phyloP scores from a whole-genome alignment of 2,329 filamentous ascomycete genomes.

The Fusarium transvaalense region DNA sequence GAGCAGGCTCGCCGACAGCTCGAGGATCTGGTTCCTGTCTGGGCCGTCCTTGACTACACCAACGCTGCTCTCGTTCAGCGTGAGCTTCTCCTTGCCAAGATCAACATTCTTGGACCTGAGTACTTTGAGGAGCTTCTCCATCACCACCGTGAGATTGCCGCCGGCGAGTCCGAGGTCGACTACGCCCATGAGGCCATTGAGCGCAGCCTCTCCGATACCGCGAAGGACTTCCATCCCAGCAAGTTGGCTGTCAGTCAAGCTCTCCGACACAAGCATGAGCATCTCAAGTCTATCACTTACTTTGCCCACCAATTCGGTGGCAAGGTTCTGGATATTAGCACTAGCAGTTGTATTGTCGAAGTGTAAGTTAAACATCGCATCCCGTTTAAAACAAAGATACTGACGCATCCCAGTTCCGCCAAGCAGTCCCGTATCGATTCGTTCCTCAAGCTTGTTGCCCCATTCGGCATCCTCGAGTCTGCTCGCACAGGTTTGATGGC shows the following conservation, averaged over 20 bases:
- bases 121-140: conserved; percentile 97
- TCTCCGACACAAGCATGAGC: conserved; percentile 95
- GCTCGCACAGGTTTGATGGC: conserved; percentile 97
- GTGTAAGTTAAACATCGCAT: conserved; percentile 70
- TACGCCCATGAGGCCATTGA: conserved; percentile 53
- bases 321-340: conserved; percentile 97
- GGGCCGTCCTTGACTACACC: conserved; percentile 98
- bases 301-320: conserved; percentile 97
- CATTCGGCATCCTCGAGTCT: conserved; percentile 96
- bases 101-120: conserved; percentile 96
- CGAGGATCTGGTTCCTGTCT: conserved; percentile 96
- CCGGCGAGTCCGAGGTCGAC: conserved; percentile 62
- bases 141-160: conserved; percentile 90
- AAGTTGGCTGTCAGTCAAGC: conserved; percentile 89
- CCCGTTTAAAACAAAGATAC: conserved; percentile 9
- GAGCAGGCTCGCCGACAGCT: conserved; percentile 96
- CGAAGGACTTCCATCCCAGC: conserved; percentile 87
- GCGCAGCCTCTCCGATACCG: conserved; percentile 60
- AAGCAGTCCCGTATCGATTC: conserved; percentile 96
- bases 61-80: conserved; percentile 92
- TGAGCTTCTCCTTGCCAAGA: conserved; percentile 93
- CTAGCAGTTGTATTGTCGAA: conserved; percentile 98
- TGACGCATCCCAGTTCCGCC: conserved; percentile 73
- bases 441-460: conserved; percentile 94
- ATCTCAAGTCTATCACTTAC: conserved; percentile 95